Conservation (phyloP, 345 rosid species). For the Rhizophora mangle region DNA sequence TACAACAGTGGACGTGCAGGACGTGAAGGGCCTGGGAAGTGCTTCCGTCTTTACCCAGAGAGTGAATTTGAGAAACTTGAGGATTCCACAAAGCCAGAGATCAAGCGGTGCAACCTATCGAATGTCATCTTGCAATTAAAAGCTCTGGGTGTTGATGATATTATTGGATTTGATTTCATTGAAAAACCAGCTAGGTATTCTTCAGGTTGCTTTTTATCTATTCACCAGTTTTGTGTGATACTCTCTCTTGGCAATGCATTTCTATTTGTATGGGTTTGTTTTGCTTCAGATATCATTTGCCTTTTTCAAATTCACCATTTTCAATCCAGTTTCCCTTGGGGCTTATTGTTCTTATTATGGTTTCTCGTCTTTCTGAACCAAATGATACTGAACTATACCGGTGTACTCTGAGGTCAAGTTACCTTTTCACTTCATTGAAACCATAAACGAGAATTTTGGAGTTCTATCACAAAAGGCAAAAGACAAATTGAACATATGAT, state of each 20-base stretch:
- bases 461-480: not conserved
- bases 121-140: conserved; percentile 86
- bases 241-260: not conserved
- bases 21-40: conserved; percentile 92
- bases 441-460: not conserved
- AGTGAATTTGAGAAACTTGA: conserved; percentile 84
- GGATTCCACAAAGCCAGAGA: conserved; percentile 89
- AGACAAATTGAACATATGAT: no score
- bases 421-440: not conserved
- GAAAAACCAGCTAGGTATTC: conserved; percentile 84
- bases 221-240: not conserved
- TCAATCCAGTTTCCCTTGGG: not conserved
- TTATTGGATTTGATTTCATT: conserved; percentile 84
- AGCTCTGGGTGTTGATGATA: conserved; percentile 87
- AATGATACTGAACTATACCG: not conserved
- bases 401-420: not conserved
- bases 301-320: no score
- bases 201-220: not conserved
- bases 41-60: conserved; percentile 90
- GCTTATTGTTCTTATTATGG: not conserved
- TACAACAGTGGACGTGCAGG: conserved; percentile 88
- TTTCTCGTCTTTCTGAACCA: not conserved
- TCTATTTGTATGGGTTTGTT: not conserved
- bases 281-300: not conserved
- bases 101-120: conserved; percentile 88